phyloP scores from a whole-genome alignment of 306 rosid species.

The Castanea crenata region DNA sequence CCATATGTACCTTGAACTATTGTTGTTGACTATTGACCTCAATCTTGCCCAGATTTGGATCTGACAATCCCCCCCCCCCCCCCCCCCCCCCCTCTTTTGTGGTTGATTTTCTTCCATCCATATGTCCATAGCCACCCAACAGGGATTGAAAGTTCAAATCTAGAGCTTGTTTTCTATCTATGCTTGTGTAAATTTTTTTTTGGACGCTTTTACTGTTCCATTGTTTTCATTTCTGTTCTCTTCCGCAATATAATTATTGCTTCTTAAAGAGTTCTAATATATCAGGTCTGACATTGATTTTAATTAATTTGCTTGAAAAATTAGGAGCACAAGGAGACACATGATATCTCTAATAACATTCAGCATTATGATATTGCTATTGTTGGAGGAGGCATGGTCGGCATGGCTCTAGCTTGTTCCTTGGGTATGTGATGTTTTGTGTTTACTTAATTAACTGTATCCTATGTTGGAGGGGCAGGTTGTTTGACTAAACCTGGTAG shows the following conservation, averaged over 20 bases:
- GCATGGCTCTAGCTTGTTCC: constrained; percentile 89
- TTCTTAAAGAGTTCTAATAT: background rate
- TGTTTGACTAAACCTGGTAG: background rate
- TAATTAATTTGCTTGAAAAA: constrained; percentile 25
- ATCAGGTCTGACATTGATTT: background rate
- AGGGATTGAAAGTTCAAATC: too few relatives aligned
- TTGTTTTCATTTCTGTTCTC: background rate
- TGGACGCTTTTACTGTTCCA: background rate
- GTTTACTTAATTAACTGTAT: constrained; percentile 2
- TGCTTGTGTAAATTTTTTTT: background rate
- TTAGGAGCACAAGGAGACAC: constrained; percentile 54
- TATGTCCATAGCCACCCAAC: too few relatives aligned
- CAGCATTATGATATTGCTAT: constrained; percentile 83
- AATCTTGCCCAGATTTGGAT: too few relatives aligned
- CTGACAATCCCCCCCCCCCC: too few relatives aligned
- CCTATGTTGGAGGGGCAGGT: background rate
- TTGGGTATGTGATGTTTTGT: constrained; percentile 62
- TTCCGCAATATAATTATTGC: background rate
- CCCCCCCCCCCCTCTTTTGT: too few relatives aligned
- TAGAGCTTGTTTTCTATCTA: background rate
- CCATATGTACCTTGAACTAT: too few relatives aligned
- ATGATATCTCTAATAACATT: constrained; percentile 19
- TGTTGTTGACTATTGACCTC: too few relatives aligned
- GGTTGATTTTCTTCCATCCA: too few relatives aligned
- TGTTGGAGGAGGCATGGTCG: constrained; percentile 98